Percentiles rank a stretch among this genome's conserved stretches.
Conservation (phyloP, 345 rosid species). For the Eucalyptus regnans region DNA sequence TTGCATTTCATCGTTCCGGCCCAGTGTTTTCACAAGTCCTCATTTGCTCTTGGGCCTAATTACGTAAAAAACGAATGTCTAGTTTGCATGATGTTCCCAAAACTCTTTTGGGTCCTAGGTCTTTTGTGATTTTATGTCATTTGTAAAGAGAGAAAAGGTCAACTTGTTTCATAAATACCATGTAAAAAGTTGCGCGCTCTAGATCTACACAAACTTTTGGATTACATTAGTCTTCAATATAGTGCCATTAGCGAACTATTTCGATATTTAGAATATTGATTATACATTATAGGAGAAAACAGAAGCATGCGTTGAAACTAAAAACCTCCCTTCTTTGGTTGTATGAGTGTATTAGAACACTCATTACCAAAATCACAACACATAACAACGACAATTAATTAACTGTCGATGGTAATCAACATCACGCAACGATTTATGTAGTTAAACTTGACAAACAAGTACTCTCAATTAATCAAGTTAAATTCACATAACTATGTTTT, state of each 20-base stretch:
- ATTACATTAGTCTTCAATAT: neutral
- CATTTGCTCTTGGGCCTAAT: neutral
- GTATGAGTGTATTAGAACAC: neutral
- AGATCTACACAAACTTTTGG: neutral
- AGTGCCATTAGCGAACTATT: neutral
- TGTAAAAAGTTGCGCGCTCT: neutral
- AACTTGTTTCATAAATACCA: neutral
- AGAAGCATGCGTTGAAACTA: neutral
- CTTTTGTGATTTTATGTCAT: neutral
- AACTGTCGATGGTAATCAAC: neutral
- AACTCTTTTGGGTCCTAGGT: neutral
- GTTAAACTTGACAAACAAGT: neutral
- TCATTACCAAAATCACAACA: neutral
- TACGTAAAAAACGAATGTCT: neutral
- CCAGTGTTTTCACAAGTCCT: neutral
- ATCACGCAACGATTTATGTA: neutral
- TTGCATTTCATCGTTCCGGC: neutral
- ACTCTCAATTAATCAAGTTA: neutral
- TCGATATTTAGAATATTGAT: neutral
- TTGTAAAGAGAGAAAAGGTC: neutral
- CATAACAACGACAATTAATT: neutral
- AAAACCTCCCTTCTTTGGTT: neutral
- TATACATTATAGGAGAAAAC: neutral
- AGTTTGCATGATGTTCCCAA: neutral
- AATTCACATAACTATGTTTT: neutral